Evolutionary conservation across 2,329 filamentous ascomycete species (phyloP).

Genomic region (Aspergillus texensis): DNA sequence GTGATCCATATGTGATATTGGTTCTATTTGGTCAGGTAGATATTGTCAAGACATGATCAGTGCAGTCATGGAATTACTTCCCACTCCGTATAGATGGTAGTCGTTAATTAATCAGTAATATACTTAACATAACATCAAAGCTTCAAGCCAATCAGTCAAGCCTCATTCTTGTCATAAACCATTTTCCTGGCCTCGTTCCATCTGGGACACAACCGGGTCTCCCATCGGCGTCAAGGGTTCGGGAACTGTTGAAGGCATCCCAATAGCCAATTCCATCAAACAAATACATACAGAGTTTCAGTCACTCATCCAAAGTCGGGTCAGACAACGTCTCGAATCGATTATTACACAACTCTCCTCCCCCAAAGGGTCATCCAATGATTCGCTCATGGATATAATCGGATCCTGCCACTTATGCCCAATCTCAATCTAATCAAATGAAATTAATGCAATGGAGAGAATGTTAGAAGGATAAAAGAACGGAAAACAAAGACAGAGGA

Average conservation of each 20-base stretch:
- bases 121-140: slow-evolving; percentile 26
- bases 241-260: slow-evolving; percentile 17
- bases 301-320: slow-evolving; percentile 18
- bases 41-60: neutral
- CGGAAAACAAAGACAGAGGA: slow-evolving; percentile 11
- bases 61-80: neutral
- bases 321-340: slow-evolving; percentile 14
- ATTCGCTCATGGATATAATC: slow-evolving; percentile 26
- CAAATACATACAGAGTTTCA: slow-evolving; percentile 13
- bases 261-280: slow-evolving; percentile 17
- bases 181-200: slow-evolving; percentile 17
- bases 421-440: slow-evolving; percentile 29
- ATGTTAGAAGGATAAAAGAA: slow-evolving; percentile 22
- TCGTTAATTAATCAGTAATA: slow-evolving; percentile 21
- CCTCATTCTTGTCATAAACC: slow-evolving; percentile 21
- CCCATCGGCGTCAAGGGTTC: slow-evolving; percentile 15
- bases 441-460: slow-evolving; percentile 34
- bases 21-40: neutral
- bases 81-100: slow-evolving; percentile 7
- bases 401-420: slow-evolving; percentile 32
- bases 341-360: slow-evolving; percentile 20
- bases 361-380: slow-evolving; percentile 19
- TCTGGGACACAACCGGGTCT: slow-evolving; percentile 26
- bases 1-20: neutral
- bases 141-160: slow-evolving; percentile 17